phyloP scores from a whole-genome alignment of 495 filamentous ascomycete genomes.

The Penicillium silybi region DNA sequence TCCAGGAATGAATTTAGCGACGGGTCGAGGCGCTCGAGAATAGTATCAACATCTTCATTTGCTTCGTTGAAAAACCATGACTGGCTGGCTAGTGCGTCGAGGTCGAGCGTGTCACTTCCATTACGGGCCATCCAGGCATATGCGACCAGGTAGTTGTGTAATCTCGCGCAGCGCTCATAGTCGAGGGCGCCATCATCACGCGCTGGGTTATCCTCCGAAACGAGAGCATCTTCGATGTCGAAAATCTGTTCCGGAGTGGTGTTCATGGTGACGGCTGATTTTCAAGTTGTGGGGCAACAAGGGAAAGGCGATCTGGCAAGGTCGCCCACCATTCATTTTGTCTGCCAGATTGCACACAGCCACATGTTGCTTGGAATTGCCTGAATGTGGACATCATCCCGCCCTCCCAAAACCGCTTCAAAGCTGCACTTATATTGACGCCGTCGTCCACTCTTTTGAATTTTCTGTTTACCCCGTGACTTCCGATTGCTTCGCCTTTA shows the following conservation, averaged over 20 bases:
- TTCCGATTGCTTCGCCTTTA: too few species aligned
- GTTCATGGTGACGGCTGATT: constrained; percentile 11
- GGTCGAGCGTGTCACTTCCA: constrained; percentile 7
- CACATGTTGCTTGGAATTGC: too few species aligned
- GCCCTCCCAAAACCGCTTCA: too few species aligned
- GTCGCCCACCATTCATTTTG: too few species aligned
- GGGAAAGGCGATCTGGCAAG: too few species aligned
- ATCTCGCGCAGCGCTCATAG: constrained; percentile 34
- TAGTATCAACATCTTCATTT: constrained; percentile 2
- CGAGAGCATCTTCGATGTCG: constrained; percentile 24
- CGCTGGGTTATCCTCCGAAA: constrained; percentile 25
- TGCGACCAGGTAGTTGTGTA: constrained; percentile 40
- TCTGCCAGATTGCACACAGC: too few species aligned
- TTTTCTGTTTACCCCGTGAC: too few species aligned
- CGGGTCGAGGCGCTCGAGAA: constrained; percentile 19
- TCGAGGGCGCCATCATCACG: constrained; percentile 29
- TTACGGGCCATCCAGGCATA: constrained; percentile 29
- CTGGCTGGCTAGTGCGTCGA: constrained; percentile 13
- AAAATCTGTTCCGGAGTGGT: constrained; percentile 11
- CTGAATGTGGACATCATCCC: too few species aligned
- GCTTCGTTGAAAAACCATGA: background rate
- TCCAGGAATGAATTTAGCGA: constrained; percentile 27
- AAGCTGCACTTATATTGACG: too few species aligned
- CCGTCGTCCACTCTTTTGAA: too few species aligned
- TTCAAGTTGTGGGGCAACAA: too few species aligned